A percentile compares a stretch with the other conserved stretches of the same genome.
These are phyloP conservation scores for Geotrichum candidum DNA, from an alignment of 1,139 yeast species.

Conservation along the genomic window DNA sequence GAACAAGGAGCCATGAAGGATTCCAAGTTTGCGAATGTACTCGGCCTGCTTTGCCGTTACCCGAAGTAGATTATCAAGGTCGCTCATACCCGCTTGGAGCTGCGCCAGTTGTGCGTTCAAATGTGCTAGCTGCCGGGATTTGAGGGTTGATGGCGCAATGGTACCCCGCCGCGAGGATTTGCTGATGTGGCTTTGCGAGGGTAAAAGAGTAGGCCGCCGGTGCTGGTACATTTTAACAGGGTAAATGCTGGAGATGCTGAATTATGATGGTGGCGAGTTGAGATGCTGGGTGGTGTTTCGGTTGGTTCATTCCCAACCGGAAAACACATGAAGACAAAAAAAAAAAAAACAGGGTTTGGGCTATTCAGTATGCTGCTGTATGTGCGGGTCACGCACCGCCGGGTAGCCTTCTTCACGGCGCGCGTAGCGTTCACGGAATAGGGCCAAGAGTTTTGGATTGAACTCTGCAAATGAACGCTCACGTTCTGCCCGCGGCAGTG, in stretches of 20 bases:
- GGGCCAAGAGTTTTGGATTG: conserved; percentile 23
- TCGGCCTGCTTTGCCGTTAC: conserved; percentile 54
- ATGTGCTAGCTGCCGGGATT: conserved; percentile 53
- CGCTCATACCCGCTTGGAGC: conserved; percentile 53
- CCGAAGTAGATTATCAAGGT: conserved; percentile 49
- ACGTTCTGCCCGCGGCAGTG: conserved; percentile 7
- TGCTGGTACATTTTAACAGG: conserved; percentile 3
- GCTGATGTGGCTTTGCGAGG: conserved; percentile 6
- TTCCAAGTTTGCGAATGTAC: conserved; percentile 51
- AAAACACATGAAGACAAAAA: neutral
- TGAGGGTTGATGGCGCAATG: conserved; percentile 27
- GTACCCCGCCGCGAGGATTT: conserved; percentile 14
- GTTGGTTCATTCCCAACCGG: neutral
- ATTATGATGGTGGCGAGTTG: neutral
- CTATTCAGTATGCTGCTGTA: neutral
- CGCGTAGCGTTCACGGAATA: conserved; percentile 23
- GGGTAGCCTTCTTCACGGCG: conserved; percentile 26
- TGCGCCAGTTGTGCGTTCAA: conserved; percentile 59
- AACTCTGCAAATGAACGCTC: conserved; percentile 18
- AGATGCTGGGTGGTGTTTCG: neutral
- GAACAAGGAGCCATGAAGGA: conserved; percentile 56
- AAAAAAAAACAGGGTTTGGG: neutral
- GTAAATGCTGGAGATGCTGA: neutral
- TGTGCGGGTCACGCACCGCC: conserved; percentile 4
- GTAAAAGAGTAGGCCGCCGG: conserved; percentile 13